These are phyloP conservation scores for Chaetomium sp. DNA, from an alignment of 2,329 filamentous ascomycete genomes.

Conservation along the genomic window DNA sequence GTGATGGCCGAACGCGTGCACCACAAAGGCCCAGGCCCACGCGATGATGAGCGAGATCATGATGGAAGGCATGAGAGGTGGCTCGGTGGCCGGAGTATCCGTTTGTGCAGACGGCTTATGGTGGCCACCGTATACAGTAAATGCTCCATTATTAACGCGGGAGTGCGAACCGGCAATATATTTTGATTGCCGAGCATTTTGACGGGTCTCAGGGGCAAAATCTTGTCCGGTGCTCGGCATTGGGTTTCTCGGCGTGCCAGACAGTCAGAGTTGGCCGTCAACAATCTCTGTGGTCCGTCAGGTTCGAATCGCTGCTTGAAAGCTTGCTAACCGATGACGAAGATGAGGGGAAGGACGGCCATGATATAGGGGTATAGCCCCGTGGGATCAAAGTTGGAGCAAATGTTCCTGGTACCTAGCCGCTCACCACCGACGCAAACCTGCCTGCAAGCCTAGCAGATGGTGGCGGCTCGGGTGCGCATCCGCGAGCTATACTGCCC, in stretches of 20 bases:
- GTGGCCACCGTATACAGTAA: background rate
- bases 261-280: background rate
- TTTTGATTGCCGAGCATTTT: constrained; percentile 20
- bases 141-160: background rate
- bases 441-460: background rate
- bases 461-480: constrained; percentile 4
- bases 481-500: constrained; percentile 12
- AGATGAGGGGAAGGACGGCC: background rate
- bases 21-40: background rate
- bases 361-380: constrained; percentile 17
- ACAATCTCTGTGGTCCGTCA: background rate
- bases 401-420: background rate
- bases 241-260: background rate
- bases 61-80: background rate
- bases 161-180: constrained; percentile 20
- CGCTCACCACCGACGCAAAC: background rate
- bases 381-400: background rate
- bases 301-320: background rate
- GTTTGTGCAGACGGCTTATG: background rate
- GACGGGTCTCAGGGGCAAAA: background rate
- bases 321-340: background rate
- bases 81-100: background rate
- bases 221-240: background rate
- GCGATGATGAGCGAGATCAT: background rate
- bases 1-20: background rate